Base-by-base conservation (phyloP, 2,329 filamentous ascomycete species). In the Myrmaecium sp. region DNA sequence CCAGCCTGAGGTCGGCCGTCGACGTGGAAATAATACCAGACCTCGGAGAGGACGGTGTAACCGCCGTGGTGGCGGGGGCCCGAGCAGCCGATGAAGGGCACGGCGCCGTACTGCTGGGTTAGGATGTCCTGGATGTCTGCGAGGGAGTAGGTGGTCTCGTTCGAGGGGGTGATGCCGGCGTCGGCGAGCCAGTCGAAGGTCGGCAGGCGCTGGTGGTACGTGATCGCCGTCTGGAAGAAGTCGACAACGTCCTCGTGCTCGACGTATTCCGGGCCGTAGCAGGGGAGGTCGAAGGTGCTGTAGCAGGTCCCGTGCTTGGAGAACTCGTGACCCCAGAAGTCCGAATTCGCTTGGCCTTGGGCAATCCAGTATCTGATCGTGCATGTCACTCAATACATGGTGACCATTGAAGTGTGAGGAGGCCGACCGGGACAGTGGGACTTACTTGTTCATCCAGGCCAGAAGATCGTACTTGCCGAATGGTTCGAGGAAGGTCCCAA, bases 291-390 rank as follows among this genome's bases (percentile, higher is more conserved):
- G 42, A 77, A 76, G 33, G 64, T 74, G 24, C 62, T 68, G 55
- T 55, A 76, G 57, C 72, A 78, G 9, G 71, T 76, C 3, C 62
- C 71, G 47, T 74, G 70, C 55, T 76, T 76, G 50, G 57, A 62
- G 54, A 71, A 75, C 43, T 76, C 70, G 52, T 75, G 70, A 20
- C 50, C 71, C 70, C 71, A 76, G 51, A 78, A 66, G 17, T 63
- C 57, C 26, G 52, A 45, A 49, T 70, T 75, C 9, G 62, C 56
- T 25, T 62, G 58, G 32, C 52, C 52, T 36, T 67, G 66, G 25
- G 60, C 60, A 36, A 74, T 58, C 73, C 72, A 77, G 59, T 60
- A 63, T 8, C 33, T 42, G 19, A 4, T 10, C 13, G 12, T 25
- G n/a, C n/a, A 10, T 12, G 23, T 11, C 14, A 10, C n/a, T 12